Evolutionary conservation across 2,329 filamentous ascomycete species (phyloP), one percentile per base, ranked within the genome.

Genomic region (Ophiocordyceps australis): DNA sequence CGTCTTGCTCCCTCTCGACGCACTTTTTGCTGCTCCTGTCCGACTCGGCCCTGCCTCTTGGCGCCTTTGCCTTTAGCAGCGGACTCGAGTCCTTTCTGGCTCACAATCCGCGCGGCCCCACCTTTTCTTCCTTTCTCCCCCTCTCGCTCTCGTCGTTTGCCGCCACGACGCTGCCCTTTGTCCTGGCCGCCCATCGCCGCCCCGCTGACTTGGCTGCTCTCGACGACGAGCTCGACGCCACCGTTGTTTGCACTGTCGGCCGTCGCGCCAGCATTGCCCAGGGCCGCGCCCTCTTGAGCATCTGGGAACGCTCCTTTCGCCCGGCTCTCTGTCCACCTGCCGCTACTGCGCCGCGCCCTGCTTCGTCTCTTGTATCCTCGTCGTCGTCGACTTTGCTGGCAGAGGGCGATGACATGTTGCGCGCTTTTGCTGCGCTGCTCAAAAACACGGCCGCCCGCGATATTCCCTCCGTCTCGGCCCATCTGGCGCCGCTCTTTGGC

Each of bases 61-160:
- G 80, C 30, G 81, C 79, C n/a, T 89, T 89, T 52, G 80, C 80
- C 40, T 89, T 86, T 55, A 80, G 73, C 55, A 77, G 70, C 37
- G 79, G 79, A 4, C 64, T 89, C 11, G 80, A 89, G 52, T 86
- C 79, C 21, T 86, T 76, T 47, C 68, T 85, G 12, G 74, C 75
- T 4, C 80, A 89, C 54, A 58, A 59, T 36, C 11, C 18, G 18
- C 10, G 14, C 20, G 15, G 9, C 13, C 28, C 35, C 5, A 45
- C 54, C 14, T 77, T 82, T 48, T 43, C 65, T 22, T 50, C 55
- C 23, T 89, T 89, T 51, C 62, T 89, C 11, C 60, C 65, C 9
- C 55, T 79, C 14, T 82, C 78, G 4, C 52, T 86, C 5, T 62
- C 67, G 6, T 76, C 77, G 7, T 68, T 80, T 41, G 75, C 78